Evolutionary conservation across 306 rosid species (phyloP).

Genomic region (Quercus gilva): DNA sequence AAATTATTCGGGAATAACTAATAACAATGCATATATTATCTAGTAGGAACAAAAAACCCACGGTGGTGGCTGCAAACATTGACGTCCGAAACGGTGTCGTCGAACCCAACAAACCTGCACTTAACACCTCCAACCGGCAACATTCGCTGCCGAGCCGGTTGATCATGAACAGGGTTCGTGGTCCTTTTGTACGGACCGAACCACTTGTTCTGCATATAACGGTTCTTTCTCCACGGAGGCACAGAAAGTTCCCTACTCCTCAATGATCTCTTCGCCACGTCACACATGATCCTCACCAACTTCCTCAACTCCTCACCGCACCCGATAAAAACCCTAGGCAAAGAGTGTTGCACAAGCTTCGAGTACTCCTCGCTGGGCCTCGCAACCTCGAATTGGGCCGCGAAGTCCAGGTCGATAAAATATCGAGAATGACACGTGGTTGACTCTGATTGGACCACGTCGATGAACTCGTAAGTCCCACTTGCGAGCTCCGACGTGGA

Average conservation of each 20-base stretch:
- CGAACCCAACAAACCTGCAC: slow-evolving; percentile 62
- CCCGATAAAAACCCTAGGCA: slow-evolving; percentile 58
- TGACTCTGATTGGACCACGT: slow-evolving; percentile 36
- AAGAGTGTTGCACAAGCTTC: slow-evolving; percentile 20
- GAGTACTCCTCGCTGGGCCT: slow-evolving; percentile 49
- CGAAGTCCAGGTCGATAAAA: slow-evolving; percentile 61
- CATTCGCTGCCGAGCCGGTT: neutral
- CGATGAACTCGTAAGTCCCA: slow-evolving; percentile 71
- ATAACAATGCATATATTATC: slow-evolving; percentile 15
- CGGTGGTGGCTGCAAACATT: slow-evolving; percentile 8
- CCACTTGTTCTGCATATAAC: slow-evolving; percentile 81
- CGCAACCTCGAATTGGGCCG: slow-evolving; percentile 56
- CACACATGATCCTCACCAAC: slow-evolving; percentile 48
- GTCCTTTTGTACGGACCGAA: slow-evolving; percentile 68
- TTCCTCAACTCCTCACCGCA: slow-evolving; percentile 53
- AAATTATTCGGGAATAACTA: neutral
- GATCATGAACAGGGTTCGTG: slow-evolving; percentile 44
- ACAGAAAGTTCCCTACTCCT: slow-evolving; percentile 41
- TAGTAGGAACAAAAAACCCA: slow-evolving; percentile 29
- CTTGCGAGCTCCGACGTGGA: slow-evolving; percentile 40
- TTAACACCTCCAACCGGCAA: neutral
- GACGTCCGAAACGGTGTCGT: slow-evolving; percentile 29
- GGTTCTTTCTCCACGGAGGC: slow-evolving; percentile 89
- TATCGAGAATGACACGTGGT: slow-evolving; percentile 39
- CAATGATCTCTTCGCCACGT: slow-evolving; percentile 55